These are phyloP conservation scores for Colletotrichum cuscutae DNA, from an alignment of 2,329 filamentous ascomycete genomes.

Conservation along the genomic window DNA sequence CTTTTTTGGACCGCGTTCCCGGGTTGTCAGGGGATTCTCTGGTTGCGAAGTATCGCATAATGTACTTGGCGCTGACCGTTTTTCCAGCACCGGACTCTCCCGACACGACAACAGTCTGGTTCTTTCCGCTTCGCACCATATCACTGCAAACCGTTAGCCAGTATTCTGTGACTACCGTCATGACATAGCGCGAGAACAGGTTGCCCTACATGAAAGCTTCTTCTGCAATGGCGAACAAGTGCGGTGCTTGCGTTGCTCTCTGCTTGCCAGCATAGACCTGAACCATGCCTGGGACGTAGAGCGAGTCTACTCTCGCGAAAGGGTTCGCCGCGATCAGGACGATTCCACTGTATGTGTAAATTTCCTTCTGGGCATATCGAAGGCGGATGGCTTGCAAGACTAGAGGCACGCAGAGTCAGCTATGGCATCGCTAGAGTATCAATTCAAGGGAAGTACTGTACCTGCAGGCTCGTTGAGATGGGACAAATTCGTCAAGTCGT, in stretches of 20 bases:
- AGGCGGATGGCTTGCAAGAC: conserved; percentile 97
- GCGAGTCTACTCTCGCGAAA: conserved; percentile 95
- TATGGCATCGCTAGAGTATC: not conserved
- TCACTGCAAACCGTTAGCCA: conserved; percentile 71
- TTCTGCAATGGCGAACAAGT: conserved; percentile 98
- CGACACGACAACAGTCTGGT: conserved; percentile 99
- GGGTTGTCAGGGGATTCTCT: conserved; percentile 93
- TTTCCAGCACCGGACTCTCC: conserved; percentile 99
- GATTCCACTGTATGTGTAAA: conserved; percentile 99
- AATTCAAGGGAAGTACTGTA: conserved; percentile 51
- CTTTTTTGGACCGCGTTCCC: conserved; percentile 78
- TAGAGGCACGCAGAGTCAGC: conserved; percentile 48
- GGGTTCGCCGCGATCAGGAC: conserved; percentile 98
- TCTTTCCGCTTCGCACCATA: conserved; percentile 95
- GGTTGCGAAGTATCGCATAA: conserved; percentile 99
- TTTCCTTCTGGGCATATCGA: conserved; percentile 97
- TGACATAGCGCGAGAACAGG: not conserved
- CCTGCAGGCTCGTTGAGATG: conserved; percentile 98
- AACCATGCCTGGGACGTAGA: conserved; percentile 99
- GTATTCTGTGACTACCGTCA: not conserved
- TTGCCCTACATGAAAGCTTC: conserved; percentile 90
- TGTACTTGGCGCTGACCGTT: conserved; percentile 99
- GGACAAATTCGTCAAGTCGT: conserved; percentile 96
- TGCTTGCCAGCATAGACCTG: conserved; percentile 98
- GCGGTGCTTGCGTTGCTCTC: conserved; percentile 93